Percentiles rank a stretch among this genome's conserved stretches.
phyloP scores from a whole-genome alignment of 192 early-diverging fungal species.

The Podila verticillata region DNA sequence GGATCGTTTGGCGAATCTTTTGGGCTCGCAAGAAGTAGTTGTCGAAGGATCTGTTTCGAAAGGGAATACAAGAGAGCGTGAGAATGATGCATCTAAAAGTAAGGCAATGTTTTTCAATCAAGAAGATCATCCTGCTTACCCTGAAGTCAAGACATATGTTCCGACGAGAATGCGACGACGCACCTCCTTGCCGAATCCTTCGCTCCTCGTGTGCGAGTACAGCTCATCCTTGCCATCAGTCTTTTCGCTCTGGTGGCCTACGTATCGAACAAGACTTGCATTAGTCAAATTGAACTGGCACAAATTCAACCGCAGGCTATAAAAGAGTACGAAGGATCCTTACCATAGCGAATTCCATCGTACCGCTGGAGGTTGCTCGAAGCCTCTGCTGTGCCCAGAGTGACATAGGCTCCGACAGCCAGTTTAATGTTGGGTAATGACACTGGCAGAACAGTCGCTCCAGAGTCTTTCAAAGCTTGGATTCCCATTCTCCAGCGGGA shows the following conservation, averaged over 20 bases:
- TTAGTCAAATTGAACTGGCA: neutral
- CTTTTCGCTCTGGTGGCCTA: conserved; percentile 52
- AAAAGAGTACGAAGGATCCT: neutral
- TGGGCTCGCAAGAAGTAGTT: conserved; percentile 86
- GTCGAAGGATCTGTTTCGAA: conserved; percentile 64
- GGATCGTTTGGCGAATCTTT: conserved; percentile 80
- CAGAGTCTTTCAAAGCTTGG: conserved; percentile 59
- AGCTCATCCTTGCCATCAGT: conserved; percentile 35
- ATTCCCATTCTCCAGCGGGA: conserved; percentile 71
- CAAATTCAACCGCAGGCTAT: neutral
- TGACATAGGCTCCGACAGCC: conserved; percentile 88
- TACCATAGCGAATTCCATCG: conserved; percentile 89
- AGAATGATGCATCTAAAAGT: neutral
- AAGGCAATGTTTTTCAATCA: no score
- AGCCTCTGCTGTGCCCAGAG: conserved; percentile 89
- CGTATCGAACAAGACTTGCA: no score
- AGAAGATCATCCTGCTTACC: conserved; percentile 54
- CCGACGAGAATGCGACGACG: conserved; percentile 87
- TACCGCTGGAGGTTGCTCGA: conserved; percentile 90
- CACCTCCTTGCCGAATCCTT: conserved; percentile 85
- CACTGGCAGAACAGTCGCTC: conserved; percentile 75
- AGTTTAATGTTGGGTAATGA: conserved; percentile 74
- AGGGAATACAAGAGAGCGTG: conserved; percentile 16
- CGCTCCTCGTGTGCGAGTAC: conserved; percentile 71
- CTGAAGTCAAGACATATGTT: conserved; percentile 83